These are phyloP conservation scores for Avena insularis DNA, from an alignment of 176 grass and related monocot species.

Conservation along the genomic window DNA sequence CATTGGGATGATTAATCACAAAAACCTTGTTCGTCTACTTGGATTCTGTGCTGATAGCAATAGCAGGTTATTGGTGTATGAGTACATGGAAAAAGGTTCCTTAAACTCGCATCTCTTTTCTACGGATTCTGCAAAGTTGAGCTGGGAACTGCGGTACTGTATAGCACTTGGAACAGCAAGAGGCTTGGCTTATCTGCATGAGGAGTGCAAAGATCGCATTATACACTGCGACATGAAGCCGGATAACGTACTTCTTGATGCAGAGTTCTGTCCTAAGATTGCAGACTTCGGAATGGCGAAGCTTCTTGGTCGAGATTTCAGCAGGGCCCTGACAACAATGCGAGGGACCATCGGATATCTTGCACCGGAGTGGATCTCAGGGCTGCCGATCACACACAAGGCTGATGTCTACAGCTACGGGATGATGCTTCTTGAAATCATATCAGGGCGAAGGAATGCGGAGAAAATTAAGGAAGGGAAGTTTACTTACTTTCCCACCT, in stretches of 20 bases:
- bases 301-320: not conserved
- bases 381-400: not conserved
- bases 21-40: not conserved
- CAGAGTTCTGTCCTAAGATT: not conserved
- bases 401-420: not conserved
- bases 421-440: not conserved
- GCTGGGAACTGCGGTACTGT: no score
- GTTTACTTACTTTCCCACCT: not conserved
- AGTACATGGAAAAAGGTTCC: not conserved
- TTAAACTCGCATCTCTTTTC: not conserved
- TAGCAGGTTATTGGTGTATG: not conserved
- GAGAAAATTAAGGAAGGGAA: not conserved
- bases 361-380: not conserved
- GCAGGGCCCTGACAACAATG: not conserved
- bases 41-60: not conserved
- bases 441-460: not conserved
- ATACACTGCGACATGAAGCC: not conserved
- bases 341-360: not conserved
- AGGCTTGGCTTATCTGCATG: no score
- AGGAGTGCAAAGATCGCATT: no score
- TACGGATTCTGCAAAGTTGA: no score
- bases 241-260: not conserved
- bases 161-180: no score
- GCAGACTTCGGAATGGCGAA: not conserved
- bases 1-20: not conserved